Percentiles rank a stretch among this genome's conserved stretches.
phyloP scores from a whole-genome alignment of 306 rosid genomes.

The Quercus robur region DNA sequence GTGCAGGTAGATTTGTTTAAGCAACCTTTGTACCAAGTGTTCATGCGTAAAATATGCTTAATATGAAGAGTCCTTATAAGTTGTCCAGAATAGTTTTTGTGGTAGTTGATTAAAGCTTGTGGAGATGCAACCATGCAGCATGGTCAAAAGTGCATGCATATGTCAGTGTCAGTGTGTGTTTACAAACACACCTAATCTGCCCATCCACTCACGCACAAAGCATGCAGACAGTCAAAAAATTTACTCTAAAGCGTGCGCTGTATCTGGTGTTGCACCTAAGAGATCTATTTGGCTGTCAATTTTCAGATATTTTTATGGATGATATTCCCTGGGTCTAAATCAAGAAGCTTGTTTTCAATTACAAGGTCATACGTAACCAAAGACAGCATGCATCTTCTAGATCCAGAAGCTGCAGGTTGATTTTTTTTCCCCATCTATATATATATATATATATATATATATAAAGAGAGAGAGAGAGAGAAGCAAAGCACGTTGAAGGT shows the following conservation, averaged over 20 bases:
- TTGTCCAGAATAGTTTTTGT: neutral
- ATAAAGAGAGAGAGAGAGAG: too few relatives aligned
- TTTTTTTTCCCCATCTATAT: too few relatives aligned
- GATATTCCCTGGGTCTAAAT: too few relatives aligned
- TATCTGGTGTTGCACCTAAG: neutral
- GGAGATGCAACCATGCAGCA: neutral
- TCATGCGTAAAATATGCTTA: neutral
- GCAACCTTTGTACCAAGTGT: neutral
- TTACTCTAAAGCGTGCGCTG: neutral
- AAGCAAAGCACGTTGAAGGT: too few relatives aligned
- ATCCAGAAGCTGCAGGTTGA: too few relatives aligned
- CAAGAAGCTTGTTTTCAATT: too few relatives aligned
- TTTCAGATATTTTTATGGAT: neutral
- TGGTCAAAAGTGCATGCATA: neutral
- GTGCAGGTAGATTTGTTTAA: constrained; percentile 59
- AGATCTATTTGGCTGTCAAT: neutral
- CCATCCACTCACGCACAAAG: neutral
- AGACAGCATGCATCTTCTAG: too few relatives aligned
- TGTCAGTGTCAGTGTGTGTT: neutral
- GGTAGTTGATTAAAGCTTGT: neutral
- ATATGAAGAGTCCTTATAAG: neutral
- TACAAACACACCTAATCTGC: neutral
- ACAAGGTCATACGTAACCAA: too few relatives aligned
- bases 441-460: too few relatives aligned
- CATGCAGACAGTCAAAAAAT: neutral